Base-by-base conservation (phyloP, 2,329 filamentous ascomycete species). In the Rutstroemia sp. region DNA sequence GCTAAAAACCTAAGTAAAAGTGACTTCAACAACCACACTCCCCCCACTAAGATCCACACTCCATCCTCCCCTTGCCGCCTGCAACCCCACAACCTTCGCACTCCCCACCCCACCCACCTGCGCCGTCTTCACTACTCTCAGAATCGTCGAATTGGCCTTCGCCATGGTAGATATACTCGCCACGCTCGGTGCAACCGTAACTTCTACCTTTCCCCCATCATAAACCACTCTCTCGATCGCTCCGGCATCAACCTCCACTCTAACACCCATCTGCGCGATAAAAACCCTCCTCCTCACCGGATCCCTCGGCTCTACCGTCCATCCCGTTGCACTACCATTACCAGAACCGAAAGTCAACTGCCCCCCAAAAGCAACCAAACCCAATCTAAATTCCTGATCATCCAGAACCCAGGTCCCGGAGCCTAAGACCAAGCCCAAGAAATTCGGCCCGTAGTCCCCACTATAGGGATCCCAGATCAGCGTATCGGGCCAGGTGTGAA, bases 371-470 rank as follows among this genome's bases (percentile, higher is more conserved):
- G 72, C 75, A 2, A 77, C 64, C n/a, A 77, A 63, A 0, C 79
- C 79, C 4, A 78, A 10, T 2, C 27, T 9, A 4, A 30, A 70
- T 1, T 70, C 69, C 0, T 65, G 54, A 56, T 80, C 74, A 0
- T 75, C 61, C 0, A 74, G 73, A 5, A 82, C 68, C 55, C 81
- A 82, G 0, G 75, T 75, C 0, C 73, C 75, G 4, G 77, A 74
- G 0, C 75, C 78, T 0, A 82, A 68, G 0, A 74, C 73, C 46
- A 79, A 67, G 0, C 79, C 81, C 0, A 82, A 56, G 57, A 83
- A 80, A 2, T 75, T 77, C 0, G 74, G 75, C 0, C 81, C 81
- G 56, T 83, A 83, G 64, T 84, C 81, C 1, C 80, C 79, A 8
- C 73, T 78, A 59, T 79, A 80, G 0, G 72, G 74, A 61, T 84